phyloP scores from a whole-genome alignment of 495 filamentous ascomycete species.

The Aspergillus sparsus region DNA sequence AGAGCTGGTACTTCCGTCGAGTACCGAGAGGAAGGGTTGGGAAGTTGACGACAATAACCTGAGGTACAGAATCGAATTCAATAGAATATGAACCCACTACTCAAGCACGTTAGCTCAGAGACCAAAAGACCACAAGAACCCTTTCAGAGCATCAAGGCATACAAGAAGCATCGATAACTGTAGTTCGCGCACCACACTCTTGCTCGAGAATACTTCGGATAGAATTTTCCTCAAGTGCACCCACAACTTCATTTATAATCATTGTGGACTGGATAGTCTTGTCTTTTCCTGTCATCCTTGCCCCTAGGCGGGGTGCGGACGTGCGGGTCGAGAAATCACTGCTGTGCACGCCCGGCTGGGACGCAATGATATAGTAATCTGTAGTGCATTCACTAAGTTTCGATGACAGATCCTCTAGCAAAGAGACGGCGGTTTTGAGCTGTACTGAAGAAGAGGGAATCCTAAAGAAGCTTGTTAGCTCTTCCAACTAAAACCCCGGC shows the following conservation, averaged over 20 bases:
- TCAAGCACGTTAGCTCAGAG: constrained; percentile 20
- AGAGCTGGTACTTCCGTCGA: constrained; percentile 44
- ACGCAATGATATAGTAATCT: constrained; percentile 76
- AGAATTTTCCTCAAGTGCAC: constrained; percentile 57
- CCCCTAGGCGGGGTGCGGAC: constrained; percentile 62
- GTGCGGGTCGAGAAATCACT: constrained; percentile 58
- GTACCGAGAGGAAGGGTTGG: constrained; percentile 46
- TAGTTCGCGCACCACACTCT: constrained; percentile 53
- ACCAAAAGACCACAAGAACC: background rate
- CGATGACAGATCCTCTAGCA: constrained; percentile 35
- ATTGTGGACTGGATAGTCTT: constrained; percentile 50
- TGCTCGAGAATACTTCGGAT: constrained; percentile 54
- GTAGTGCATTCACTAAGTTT: constrained; percentile 68
- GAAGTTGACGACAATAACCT: constrained; percentile 53
- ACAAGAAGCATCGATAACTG: constrained; percentile 66
- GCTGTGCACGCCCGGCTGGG: constrained; percentile 74
- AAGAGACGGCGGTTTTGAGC: constrained; percentile 43
- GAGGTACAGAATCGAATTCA: constrained; percentile 47
- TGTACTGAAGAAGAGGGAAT: constrained; percentile 46
- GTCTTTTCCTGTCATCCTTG: constrained; percentile 51
- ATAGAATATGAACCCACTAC: constrained; percentile 49
- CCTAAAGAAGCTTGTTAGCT: constrained; percentile 42
- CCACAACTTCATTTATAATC: constrained; percentile 63
- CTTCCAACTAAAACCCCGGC: constrained; percentile 9
- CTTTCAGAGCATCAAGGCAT: constrained; percentile 21